These are phyloP conservation scores for Penicillium sp. DNA, from an alignment of 2,329 filamentous ascomycete genomes.

Conservation along the genomic window DNA sequence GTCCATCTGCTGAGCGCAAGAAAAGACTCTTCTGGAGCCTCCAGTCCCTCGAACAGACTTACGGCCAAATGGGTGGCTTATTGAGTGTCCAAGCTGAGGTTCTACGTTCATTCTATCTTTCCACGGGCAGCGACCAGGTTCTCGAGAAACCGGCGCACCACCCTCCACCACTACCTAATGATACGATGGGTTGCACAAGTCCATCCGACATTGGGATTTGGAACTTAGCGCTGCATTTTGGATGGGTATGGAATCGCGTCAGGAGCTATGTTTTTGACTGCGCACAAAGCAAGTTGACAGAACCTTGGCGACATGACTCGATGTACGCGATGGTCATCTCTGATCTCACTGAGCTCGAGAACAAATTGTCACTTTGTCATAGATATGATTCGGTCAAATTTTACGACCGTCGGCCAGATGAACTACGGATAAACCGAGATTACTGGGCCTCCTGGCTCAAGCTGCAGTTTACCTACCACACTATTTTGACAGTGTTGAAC, in stretches of 20 bases:
- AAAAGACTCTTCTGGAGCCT: constrained; percentile 55
- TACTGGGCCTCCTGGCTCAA: constrained; percentile 57
- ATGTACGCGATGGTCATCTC: constrained; percentile 53
- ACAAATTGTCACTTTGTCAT: constrained; percentile 49
- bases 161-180: constrained; percentile 46
- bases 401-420: constrained; percentile 51
- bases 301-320: constrained; percentile 55
- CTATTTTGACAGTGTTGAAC: constrained; percentile 53
- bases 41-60: constrained; percentile 52
- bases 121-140: constrained; percentile 10
- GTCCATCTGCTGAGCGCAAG: constrained; percentile 46
- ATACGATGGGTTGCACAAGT: constrained; percentile 46
- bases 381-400: constrained; percentile 56
- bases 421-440: constrained; percentile 46
- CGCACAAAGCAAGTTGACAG: constrained; percentile 48
- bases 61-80: constrained; percentile 50
- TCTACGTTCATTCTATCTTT: constrained; percentile 39
- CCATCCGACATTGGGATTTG: constrained; percentile 50
- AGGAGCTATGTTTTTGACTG: constrained; percentile 51
- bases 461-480: constrained; percentile 56
- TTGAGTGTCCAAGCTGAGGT: constrained; percentile 46
- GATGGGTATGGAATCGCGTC: constrained; percentile 53
- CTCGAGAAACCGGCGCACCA: constrained; percentile 31
- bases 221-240: constrained; percentile 52
- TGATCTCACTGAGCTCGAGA: constrained; percentile 54